Conservation (phyloP, 805 yeast genomes). For the Schizosaccharomyces lindneri region DNA sequence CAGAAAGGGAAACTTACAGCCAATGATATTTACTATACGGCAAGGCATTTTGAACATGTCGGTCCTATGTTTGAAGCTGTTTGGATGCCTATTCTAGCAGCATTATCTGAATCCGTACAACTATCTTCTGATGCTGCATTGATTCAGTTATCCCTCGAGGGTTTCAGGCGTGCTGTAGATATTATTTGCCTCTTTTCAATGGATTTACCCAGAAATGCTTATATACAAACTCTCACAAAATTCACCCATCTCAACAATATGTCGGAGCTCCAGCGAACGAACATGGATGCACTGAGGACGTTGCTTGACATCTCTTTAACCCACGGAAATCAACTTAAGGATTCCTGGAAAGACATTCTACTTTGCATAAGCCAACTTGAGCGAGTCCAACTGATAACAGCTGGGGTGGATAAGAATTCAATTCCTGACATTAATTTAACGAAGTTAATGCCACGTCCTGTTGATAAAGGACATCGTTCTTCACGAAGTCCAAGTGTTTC, state of each 20-base stretch:
- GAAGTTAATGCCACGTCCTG: slow-evolving; percentile 13
- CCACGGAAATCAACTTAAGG: slow-evolving; percentile 47
- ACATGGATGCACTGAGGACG: slow-evolving; percentile 53
- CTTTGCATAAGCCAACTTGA: slow-evolving; percentile 75
- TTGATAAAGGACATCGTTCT: neutral
- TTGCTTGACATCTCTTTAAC: slow-evolving; percentile 54
- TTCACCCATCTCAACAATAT: slow-evolving; percentile 59
- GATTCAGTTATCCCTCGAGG: slow-evolving; percentile 41
- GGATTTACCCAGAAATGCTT: slow-evolving; percentile 67
- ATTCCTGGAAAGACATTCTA: slow-evolving; percentile 68
- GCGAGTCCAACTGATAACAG: slow-evolving; percentile 63
- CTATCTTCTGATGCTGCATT: slow-evolving; percentile 57
- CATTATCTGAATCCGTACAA: slow-evolving; percentile 76
- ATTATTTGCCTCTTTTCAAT: slow-evolving; percentile 66
- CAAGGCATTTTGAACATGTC: slow-evolving; percentile 73
- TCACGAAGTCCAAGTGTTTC: neutral
- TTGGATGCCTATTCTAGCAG: slow-evolving; percentile 95
- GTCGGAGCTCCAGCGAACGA: slow-evolving; percentile 54
- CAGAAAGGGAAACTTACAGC: neutral
- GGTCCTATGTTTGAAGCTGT: slow-evolving; percentile 76
- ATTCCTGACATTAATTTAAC: slow-evolving; percentile 72
- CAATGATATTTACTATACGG: slow-evolving; percentile 38
- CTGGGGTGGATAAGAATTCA: slow-evolving; percentile 60
- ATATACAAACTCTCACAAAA: slow-evolving; percentile 71
- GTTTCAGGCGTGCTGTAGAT: slow-evolving; percentile 56